Evolutionary conservation across 2,329 filamentous ascomycete species (phyloP), one percentile per base, ranked within the genome.

Genomic region (Hypoxylon sp.): DNA sequence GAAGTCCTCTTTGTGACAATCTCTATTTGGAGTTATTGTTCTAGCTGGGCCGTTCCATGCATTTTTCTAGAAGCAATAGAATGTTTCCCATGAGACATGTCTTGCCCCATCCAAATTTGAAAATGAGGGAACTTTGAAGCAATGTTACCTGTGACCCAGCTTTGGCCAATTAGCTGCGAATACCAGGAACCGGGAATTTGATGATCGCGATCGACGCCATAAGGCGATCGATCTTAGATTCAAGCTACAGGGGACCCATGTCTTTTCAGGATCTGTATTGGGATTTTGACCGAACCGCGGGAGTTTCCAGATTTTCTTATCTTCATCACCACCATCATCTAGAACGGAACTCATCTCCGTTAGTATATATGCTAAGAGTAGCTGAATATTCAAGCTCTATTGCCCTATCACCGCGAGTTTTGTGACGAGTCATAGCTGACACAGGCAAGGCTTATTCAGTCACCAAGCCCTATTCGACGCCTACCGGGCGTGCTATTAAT

Each of bases 141-240:
- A 5, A 6, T n/a, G 34, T 38, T n/a, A 30, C 13, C 17, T 23
- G n/a, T 38, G 41, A 11, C 9, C 13, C 21, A 32, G 4, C 13
- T 19, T 49, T 7, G 36, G 38, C 52, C 46, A 66, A 58, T 66
- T 25, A 6, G 34, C 28, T 28, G 36, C 17, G 7, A 49, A 13
- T 50, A 61, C 48, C 46, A 45, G 41, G 19, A 56, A 10, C 23
- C 43, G 49, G 49, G 43, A 48, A 49, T 34, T 51, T 57, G 25
- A 14, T 2, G 43, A 65, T 56, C 34, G 41, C 21, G 21, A 48
- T 11, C 14, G 32, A 2, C 11, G 32, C 32, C 51, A 61, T 38
- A 48, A 23, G 36, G 51, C 43, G 23, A 32, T 4, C 7, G 7
- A 43, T 11, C 38, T 19, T 21, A 43, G 38, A 43, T 43, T 43